phyloP scores from a whole-genome alignment of 2,329 filamentous ascomycete species.

The Chalara sp. region DNA sequence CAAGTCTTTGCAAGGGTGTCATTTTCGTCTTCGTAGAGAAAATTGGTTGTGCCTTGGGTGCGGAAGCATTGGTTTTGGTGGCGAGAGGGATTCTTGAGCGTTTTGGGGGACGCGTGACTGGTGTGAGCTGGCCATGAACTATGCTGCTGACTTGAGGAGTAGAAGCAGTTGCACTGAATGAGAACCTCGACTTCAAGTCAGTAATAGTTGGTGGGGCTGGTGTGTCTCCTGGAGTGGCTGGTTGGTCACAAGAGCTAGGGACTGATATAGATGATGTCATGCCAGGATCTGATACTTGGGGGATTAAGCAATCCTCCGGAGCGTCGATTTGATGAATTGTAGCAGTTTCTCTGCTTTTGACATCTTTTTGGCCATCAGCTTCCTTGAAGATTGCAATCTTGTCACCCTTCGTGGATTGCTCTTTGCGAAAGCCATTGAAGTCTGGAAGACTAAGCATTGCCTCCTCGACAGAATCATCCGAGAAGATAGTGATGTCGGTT shows the following conservation, averaged over 20 bases:
- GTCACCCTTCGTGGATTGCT: conserved; percentile 5
- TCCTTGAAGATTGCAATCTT: conserved; percentile 21
- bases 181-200: conserved; percentile 16
- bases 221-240: conserved; percentile 13
- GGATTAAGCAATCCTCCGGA: conserved; percentile 1
- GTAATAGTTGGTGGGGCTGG: not conserved
- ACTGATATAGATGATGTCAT: conserved; percentile 16
- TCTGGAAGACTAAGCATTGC: conserved; percentile 39
- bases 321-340: conserved; percentile 1
- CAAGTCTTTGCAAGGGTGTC: conserved; percentile 27
- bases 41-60: not conserved
- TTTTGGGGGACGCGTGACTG: conserved; percentile 9
- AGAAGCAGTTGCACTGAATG: conserved; percentile 10
- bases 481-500: conserved; percentile 41
- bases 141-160: conserved; percentile 9
- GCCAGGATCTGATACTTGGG: conserved; percentile 16
- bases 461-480: conserved; percentile 44
- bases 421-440: conserved; percentile 13
- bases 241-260: conserved; percentile 16
- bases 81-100: conserved; percentile 23
- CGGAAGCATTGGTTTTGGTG: conserved; percentile 13
- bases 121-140: conserved; percentile 11
- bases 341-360: not conserved
- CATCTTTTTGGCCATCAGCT: not conserved
- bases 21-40: conserved; percentile 8